Evolutionary conservation across 371 early-diverging fungal species (phyloP), one percentile per base, ranked within the genome.

Genomic region (Blakeslea trispora): DNA sequence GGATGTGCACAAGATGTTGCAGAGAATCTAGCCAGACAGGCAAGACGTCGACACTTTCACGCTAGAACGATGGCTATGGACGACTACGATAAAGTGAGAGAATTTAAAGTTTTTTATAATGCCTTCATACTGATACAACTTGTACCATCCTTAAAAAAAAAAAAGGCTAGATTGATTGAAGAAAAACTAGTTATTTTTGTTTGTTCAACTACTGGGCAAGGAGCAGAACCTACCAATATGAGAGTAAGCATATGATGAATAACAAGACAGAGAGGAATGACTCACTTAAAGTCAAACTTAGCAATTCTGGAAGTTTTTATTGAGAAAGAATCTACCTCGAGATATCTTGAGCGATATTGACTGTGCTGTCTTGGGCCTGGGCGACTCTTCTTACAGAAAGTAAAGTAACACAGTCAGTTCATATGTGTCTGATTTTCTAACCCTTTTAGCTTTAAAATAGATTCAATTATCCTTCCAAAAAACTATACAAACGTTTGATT

Each of bases 381-480:
- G 98, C 17, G 98, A 98, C 69, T 93, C 94, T 8, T 92, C 94
- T n/a, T 98, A 96, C 64, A 65, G 75, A 63, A 88, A 86, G 88
- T 91, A 79, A 50, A 62, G 10, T 23, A 13, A 21, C 50, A 50
- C 17, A 10, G 31, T 9, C 22, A 19, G 23, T 47, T 32, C 48
- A 23, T 15, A 14, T 18, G 13, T 15, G 19, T 14, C 45, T 14
- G 22, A 32, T 10, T 43, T 21, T 6, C 3, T 7, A 18, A 23
- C 8, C 7, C 14, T 7, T 37, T 10, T n/a, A n/a, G n/a, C n/a
- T n/a, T n/a, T n/a, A n/a, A n/a, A 22, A 0, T 58, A 91, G 91
- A 34, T 99, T 91, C 82, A 99, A 99, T 71, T 96, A 84, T 72
- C 91, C 95, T 10, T 91, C 95, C 0, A 98, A 98, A 72, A 96